A percentile compares a stretch with the other conserved stretches of the same genome.
These are phyloP conservation scores for Podospora comata DNA, from an alignment of 495 filamentous ascomycete species.

Conservation along the genomic window DNA sequence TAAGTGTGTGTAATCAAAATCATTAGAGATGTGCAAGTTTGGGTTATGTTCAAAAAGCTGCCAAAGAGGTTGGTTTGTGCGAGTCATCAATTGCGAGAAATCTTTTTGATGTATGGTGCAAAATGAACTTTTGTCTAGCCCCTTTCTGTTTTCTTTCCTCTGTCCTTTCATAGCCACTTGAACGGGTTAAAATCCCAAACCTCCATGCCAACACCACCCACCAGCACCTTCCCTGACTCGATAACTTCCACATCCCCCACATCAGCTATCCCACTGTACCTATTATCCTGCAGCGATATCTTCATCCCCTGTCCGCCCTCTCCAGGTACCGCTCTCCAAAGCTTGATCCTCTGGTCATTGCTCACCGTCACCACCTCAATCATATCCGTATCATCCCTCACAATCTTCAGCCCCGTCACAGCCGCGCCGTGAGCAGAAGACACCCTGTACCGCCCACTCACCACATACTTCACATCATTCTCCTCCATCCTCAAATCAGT, in stretches of 20 bases:
- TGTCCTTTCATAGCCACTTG: neutral
- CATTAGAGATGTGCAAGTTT: neutral
- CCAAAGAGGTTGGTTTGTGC: too few relatives aligned
- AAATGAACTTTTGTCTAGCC: neutral
- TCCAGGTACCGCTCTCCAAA: constrained; percentile 54
- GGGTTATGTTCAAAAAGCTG: neutral
- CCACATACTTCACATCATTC: constrained; percentile 14
- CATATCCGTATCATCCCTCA: constrained; percentile 28
- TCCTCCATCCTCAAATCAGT: constrained; percentile 40
- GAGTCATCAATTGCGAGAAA: too few relatives aligned
- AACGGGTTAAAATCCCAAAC: constrained; percentile 22
- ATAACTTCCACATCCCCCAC: constrained; percentile 33
- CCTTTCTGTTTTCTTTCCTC: neutral
- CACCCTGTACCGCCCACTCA: constrained; percentile 52
- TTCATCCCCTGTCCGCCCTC: constrained; percentile 35
- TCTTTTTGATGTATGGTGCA: too few relatives aligned
- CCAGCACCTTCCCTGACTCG: constrained; percentile 26
- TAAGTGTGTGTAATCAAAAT: neutral
- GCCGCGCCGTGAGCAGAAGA: constrained; percentile 77
- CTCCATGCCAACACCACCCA: constrained; percentile 29
- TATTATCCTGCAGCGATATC: constrained; percentile 48
- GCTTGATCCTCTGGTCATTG: constrained; percentile 77
- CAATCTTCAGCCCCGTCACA: constrained; percentile 61
- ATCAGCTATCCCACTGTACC: constrained; percentile 65
- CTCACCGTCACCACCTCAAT: constrained; percentile 57